phyloP scores from a whole-genome alignment of 495 filamentous ascomycete species.

The Elaphomyces granulatus region DNA sequence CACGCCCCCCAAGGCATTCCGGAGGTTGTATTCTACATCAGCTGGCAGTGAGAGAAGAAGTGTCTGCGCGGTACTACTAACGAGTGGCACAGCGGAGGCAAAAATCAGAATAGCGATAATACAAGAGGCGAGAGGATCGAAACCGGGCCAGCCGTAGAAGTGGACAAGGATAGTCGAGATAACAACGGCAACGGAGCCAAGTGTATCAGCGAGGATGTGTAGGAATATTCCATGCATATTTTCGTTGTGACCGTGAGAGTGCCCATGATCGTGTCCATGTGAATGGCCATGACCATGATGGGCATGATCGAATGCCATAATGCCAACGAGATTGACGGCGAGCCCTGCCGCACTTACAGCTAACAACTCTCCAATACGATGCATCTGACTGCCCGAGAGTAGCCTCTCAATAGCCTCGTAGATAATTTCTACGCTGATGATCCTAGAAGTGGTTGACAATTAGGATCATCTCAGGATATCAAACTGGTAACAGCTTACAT shows the following conservation, averaged over 20 bases:
- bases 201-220: conserved; percentile 87
- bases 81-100: conserved; percentile 71
- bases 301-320: conserved; percentile 69
- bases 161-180: conserved; percentile 80
- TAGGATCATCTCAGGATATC: neutral
- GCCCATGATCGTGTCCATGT: conserved; percentile 51
- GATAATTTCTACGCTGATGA: conserved; percentile 93
- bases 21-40: conserved; percentile 75
- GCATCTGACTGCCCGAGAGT: conserved; percentile 63
- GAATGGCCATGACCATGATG: conserved; percentile 44
- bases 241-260: conserved; percentile 75
- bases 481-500: conserved; percentile 41
- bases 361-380: conserved; percentile 72
- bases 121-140: conserved; percentile 88
- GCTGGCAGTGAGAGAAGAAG: conserved; percentile 73
- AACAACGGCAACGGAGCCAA: conserved; percentile 89
- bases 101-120: conserved; percentile 90
- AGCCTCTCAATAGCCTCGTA: conserved; percentile 86
- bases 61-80: conserved; percentile 66
- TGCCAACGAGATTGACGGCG: conserved; percentile 80
- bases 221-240: conserved; percentile 99
- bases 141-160: conserved; percentile 79
- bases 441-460: conserved; percentile 34
- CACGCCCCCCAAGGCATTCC: conserved; percentile 72
- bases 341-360: conserved; percentile 75